Conservation (phyloP, 352 stramenopile species). For the Phytophthora pistaciae region DNA sequence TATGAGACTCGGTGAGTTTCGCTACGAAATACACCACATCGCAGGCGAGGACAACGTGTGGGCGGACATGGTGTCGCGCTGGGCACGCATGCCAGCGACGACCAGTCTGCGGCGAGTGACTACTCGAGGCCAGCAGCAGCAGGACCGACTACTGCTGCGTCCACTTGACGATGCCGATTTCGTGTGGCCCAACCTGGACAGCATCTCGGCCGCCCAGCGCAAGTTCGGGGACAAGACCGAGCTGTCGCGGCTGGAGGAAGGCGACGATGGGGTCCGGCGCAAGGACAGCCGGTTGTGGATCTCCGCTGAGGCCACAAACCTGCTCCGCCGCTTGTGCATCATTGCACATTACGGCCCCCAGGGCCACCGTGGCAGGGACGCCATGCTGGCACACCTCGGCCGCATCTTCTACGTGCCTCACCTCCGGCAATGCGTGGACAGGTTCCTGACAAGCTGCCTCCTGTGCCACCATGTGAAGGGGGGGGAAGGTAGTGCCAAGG, state of each 20-base stretch:
- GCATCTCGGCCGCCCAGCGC: background rate
- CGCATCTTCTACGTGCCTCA: conserved; percentile 7
- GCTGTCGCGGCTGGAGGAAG: background rate
- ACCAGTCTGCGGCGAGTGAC: background rate
- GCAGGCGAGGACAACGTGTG: conserved; percentile 10
- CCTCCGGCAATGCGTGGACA: no score
- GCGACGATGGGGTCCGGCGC: background rate
- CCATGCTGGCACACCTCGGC: conserved; percentile 13
- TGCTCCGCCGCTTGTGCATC: conserved; percentile 15
- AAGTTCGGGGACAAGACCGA: background rate
- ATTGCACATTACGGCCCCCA: conserved; percentile 15
- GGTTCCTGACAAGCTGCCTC: no score
- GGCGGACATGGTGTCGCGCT: conserved; percentile 22
- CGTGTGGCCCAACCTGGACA: conserved; percentile 7
- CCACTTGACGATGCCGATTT: conserved; percentile 9
- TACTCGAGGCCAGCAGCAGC: background rate
- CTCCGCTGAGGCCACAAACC: background rate
- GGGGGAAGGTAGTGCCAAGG: no score
- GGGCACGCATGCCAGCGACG: conserved; percentile 6
- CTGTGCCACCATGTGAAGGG: no score
- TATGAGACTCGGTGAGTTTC: background rate
- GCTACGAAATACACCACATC: background rate
- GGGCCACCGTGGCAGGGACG: conserved; percentile 6
- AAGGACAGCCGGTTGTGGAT: background rate
- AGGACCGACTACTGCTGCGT: conserved; percentile 1